phyloP scores from a whole-genome alignment of 148 eudicot genomes.

The Amaranthus hypochondriacus region DNA sequence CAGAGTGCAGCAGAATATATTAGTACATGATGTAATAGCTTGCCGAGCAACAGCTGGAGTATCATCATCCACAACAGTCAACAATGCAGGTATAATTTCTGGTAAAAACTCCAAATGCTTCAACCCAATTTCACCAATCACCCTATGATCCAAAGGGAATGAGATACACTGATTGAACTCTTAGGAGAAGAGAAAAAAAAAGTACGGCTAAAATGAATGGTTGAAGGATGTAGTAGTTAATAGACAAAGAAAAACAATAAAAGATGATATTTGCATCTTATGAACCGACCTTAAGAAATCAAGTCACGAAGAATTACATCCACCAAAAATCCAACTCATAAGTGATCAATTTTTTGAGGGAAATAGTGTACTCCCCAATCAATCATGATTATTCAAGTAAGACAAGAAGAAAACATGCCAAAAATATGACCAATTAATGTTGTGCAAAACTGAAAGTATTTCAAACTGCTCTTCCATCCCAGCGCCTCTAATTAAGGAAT shows the following conservation, averaged over 20 bases:
- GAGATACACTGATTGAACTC: not conserved
- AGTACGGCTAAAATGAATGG: not conserved
- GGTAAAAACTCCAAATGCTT: slow-evolving; percentile 64
- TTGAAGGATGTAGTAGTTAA: not conserved
- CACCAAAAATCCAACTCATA: not conserved
- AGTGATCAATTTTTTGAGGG: not conserved
- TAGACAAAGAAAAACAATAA: not conserved
- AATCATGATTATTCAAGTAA: not conserved
- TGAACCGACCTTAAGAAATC: not conserved
- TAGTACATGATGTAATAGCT: slow-evolving; percentile 65
- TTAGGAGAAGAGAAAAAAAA: not conserved
- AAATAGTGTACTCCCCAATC: not conserved
- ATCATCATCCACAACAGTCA: slow-evolving; percentile 59
- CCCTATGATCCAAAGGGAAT: slow-evolving; percentile 39
- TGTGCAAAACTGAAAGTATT: not conserved
- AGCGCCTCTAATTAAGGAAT: no score
- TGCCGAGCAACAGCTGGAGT: slow-evolving; percentile 96
- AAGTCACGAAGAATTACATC: not conserved
- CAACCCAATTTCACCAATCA: slow-evolving; percentile 71
- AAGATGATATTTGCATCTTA: not conserved
- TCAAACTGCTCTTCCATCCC: no score
- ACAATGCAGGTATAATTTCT: slow-evolving; percentile 60
- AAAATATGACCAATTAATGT: not conserved
- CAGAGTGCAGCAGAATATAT: slow-evolving; percentile 58
- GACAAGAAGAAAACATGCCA: not conserved